These are phyloP conservation scores for Volvox carteri DNA, from an alignment of 163 green algal species.

Conservation along the genomic window DNA sequence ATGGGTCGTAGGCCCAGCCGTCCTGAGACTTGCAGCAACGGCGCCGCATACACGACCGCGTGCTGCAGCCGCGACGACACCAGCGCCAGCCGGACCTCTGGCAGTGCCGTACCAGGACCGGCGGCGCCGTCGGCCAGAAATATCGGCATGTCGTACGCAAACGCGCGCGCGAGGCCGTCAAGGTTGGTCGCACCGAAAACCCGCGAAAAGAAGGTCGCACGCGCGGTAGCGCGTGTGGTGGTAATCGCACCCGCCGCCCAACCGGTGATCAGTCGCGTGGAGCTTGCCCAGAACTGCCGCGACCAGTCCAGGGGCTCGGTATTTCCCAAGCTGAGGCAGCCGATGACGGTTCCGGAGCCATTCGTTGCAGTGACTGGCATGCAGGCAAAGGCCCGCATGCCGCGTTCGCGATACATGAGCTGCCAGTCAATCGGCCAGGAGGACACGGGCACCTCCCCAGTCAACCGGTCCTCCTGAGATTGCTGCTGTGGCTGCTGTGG, in stretches of 20 bases:
- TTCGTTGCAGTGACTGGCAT: conserved; percentile 42
- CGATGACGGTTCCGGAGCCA: conserved; percentile 56
- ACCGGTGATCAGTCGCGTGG: conserved; percentile 48
- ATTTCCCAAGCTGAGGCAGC: conserved; percentile 54
- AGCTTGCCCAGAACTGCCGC: conserved; percentile 60
- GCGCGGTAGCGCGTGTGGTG: conserved; percentile 47
- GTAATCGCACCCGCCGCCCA: conserved; percentile 68
- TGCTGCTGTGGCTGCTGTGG: background rate
- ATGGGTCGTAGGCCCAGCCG: conserved; percentile 24
- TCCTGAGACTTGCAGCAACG: conserved; percentile 45
- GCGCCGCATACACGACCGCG: conserved; percentile 57
- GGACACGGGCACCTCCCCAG: background rate
- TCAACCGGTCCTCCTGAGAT: background rate
- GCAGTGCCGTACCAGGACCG: conserved; percentile 25
- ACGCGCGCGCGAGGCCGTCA: conserved; percentile 49
- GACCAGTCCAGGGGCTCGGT: conserved; percentile 52
- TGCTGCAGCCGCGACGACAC: conserved; percentile 60
- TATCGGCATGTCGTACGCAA: conserved; percentile 62
- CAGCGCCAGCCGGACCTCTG: conserved; percentile 64
- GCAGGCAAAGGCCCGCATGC: conserved; percentile 46
- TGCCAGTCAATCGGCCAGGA: conserved; percentile 57
- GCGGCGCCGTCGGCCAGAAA: conserved; percentile 57
- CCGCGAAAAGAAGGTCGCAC: conserved; percentile 62
- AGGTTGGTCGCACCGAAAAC: conserved; percentile 47
- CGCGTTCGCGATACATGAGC: conserved; percentile 36